phyloP scores from a whole-genome alignment of 495 filamentous ascomycete genomes.

The Aspergillus ostianus region DNA sequence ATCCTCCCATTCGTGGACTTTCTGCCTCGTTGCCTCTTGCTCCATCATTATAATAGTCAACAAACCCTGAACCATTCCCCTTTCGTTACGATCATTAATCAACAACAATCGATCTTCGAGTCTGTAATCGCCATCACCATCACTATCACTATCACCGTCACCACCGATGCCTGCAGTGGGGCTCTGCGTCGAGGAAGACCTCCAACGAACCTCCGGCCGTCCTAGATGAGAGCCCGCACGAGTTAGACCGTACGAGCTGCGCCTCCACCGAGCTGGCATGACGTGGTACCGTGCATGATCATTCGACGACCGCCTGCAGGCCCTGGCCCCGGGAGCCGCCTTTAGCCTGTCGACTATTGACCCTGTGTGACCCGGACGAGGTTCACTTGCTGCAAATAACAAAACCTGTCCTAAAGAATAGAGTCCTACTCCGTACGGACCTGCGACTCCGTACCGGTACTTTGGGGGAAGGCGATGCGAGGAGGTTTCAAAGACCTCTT shows the following conservation, averaged over 20 bases:
- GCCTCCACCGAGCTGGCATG: conserved; percentile 21
- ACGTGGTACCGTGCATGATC: conserved; percentile 15
- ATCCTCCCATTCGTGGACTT: background rate
- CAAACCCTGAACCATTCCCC: too few relatives aligned
- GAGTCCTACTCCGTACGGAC: too few relatives aligned
- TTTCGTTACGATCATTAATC: background rate
- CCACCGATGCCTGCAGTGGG: conserved; percentile 13
- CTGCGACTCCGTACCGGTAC: background rate
- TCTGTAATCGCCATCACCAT: too few relatives aligned
- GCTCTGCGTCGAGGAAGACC: conserved; percentile 11
- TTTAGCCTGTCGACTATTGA: conserved; percentile 15
- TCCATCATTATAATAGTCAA: too few relatives aligned
- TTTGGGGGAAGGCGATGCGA: background rate
- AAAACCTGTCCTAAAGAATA: too few relatives aligned
- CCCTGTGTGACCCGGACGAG: conserved; percentile 10
- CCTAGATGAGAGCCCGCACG: background rate
- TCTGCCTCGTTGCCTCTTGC: too few relatives aligned
- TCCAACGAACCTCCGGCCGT: background rate
- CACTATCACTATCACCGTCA: background rate
- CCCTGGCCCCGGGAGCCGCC: conserved; percentile 1
- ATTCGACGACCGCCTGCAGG: background rate
- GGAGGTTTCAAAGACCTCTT: background rate
- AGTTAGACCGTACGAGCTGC: conserved; percentile 17
- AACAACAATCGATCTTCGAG: background rate
- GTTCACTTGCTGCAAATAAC: conserved; percentile 1